A percentile compares a stretch with the other conserved stretches of the same genome.
Conservation (phyloP, 2,329 filamentous ascomycete species). For the Colletotrichum sansevieriae region DNA sequence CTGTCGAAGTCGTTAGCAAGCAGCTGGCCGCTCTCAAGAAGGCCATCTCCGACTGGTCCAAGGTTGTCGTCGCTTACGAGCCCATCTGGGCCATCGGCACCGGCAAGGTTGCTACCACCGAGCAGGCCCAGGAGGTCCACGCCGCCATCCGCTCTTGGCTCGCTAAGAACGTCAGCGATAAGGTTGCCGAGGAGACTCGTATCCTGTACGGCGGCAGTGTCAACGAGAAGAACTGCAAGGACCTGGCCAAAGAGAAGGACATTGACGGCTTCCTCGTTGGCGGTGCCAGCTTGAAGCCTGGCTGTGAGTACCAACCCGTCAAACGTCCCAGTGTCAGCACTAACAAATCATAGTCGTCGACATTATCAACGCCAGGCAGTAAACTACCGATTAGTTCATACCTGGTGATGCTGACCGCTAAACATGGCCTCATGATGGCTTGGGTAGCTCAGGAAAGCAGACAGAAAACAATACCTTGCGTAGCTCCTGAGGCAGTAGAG, state of each 20-base stretch:
- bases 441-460: slow-evolving; percentile 8
- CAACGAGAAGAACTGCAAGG: slow-evolving; percentile 97
- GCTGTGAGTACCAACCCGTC: slow-evolving; percentile 70
- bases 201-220: slow-evolving; percentile 98
- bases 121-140: slow-evolving; percentile 95
- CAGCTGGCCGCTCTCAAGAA: slow-evolving; percentile 88
- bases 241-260: slow-evolving; percentile 91
- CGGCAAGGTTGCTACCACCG: slow-evolving; percentile 89
- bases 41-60: slow-evolving; percentile 87
- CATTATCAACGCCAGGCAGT: slow-evolving; percentile 70
- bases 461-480: background rate
- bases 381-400: slow-evolving; percentile 45
- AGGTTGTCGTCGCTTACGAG: slow-evolving; percentile 98
- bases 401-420: slow-evolving; percentile 39
- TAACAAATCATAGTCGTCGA: slow-evolving; percentile 62
- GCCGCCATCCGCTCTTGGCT: slow-evolving; percentile 93
- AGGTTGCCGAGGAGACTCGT: slow-evolving; percentile 86
- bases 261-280: slow-evolving; percentile 99
- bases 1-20: slow-evolving; percentile 84
- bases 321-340: background rate
- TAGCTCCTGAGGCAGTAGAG: slow-evolving; percentile 17
- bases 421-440: slow-evolving; percentile 11
- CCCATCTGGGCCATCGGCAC: slow-evolving; percentile 98
- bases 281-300: slow-evolving; percentile 96
- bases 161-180: slow-evolving; percentile 78